Evolutionary conservation across 139 green algal species (phyloP).

Genomic region (Volvox reticuliferus): DNA sequence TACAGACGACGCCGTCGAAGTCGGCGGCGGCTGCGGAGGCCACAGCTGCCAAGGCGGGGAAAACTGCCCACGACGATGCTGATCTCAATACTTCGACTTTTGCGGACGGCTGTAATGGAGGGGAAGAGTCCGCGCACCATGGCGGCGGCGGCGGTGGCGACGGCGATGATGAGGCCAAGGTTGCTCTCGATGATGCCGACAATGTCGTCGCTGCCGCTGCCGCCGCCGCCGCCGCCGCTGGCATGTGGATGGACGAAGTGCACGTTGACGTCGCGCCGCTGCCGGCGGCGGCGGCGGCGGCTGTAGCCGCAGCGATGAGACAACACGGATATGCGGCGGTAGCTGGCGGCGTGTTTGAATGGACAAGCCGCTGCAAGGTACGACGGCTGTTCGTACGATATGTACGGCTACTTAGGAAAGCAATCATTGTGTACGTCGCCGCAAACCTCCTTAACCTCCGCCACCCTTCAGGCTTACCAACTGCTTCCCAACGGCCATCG

Average conservation of each 20-base stretch:
- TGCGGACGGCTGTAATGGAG: too few species aligned
- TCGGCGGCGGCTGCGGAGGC: background rate
- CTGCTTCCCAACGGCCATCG: slow-evolving; percentile 26
- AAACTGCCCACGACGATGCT: too few species aligned
- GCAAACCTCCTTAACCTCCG: background rate
- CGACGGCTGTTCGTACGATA: too few species aligned
- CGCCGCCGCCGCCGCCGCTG: background rate
- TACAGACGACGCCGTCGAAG: background rate
- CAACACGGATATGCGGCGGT: background rate
- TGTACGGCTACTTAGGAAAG: too few species aligned
- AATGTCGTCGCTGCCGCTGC: background rate
- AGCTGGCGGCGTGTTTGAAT: background rate
- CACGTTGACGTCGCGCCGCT: background rate
- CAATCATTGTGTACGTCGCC: too few species aligned
- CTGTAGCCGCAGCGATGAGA: background rate
- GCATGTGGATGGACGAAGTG: slow-evolving; percentile 42
- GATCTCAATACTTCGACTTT: too few species aligned
- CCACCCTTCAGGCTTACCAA: background rate
- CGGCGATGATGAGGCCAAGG: background rate
- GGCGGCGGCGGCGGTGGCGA: background rate
- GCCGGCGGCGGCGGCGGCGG: background rate
- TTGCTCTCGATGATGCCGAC: background rate
- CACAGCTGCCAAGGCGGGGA: too few species aligned
- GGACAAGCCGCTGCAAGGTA: background rate
- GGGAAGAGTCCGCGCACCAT: too few species aligned